These are phyloP conservation scores for Daucus carota DNA, from an alignment of 129 eudicot genomes.

Conservation along the genomic window DNA sequence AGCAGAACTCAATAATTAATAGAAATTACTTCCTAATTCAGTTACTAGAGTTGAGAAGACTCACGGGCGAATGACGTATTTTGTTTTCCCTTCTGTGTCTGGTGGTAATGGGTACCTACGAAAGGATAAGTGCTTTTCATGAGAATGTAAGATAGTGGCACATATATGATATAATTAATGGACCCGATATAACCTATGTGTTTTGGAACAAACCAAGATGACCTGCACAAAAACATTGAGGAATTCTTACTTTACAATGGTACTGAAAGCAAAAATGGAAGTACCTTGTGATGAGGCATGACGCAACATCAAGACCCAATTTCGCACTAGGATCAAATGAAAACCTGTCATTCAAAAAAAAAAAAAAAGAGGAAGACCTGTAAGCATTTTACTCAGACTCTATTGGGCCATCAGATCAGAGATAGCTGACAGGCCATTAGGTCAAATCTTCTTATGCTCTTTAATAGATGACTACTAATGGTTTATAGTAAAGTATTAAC, in stretches of 20 bases:
- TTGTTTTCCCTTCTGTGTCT: constrained; percentile 82
- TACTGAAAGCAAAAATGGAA: constrained; percentile 1
- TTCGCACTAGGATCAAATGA: constrained; percentile 77
- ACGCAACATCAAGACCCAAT: constrained; percentile 91
- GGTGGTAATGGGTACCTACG: constrained; percentile 74
- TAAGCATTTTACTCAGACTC: neutral
- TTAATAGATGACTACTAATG: neutral
- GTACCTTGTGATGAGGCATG: constrained; percentile 90
- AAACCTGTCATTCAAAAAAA: constrained; percentile 47
- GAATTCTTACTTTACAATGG: constrained; percentile 1
- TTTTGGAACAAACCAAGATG: neutral
- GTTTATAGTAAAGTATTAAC: too few relatives aligned
- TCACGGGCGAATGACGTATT: constrained; percentile 97
- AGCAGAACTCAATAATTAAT: neutral
- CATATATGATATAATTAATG: neutral
- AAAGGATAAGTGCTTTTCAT: constrained; percentile 6
- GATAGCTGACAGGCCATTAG: neutral
- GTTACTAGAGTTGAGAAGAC: constrained; percentile 17
- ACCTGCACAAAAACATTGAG: neutral
- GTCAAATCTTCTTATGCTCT: neutral
- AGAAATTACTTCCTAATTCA: neutral
- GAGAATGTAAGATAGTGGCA: neutral
- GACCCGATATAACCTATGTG: neutral
- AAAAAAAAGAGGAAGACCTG: constrained; percentile 14
- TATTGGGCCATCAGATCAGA: neutral